phyloP scores from a whole-genome alignment of 2,329 filamentous ascomycete genomes.

The Phyllosticta citriasiana region DNA sequence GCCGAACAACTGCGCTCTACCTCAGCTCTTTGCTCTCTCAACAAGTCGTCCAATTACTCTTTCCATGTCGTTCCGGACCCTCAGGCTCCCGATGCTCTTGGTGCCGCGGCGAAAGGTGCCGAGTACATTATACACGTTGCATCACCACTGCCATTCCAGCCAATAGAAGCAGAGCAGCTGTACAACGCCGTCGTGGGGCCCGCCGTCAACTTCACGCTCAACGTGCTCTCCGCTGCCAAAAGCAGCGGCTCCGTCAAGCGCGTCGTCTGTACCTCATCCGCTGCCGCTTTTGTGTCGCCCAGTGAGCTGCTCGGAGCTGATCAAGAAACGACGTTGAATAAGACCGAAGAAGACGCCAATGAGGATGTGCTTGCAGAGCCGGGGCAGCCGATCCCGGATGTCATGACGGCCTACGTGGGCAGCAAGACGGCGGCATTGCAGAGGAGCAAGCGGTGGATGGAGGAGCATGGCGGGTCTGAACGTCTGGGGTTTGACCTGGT shows the following conservation, averaged over 20 bases:
- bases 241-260: slow-evolving; percentile 4
- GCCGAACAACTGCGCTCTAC: background rate
- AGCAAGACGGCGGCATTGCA: slow-evolving; percentile 4
- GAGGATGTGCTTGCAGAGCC: background rate
- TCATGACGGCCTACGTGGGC: background rate
- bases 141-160: slow-evolving; percentile 8
- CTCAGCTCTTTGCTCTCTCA: background rate
- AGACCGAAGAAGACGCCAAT: background rate
- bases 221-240: slow-evolving; percentile 6
- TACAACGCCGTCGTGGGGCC: slow-evolving; percentile 2
- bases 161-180: background rate
- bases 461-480: background rate
- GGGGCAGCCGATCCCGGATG: background rate
- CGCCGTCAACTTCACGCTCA: slow-evolving; percentile 10
- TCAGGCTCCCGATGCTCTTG: slow-evolving; percentile 24
- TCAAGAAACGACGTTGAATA: background rate
- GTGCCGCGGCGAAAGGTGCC: slow-evolving; percentile 23
- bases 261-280: slow-evolving; percentile 9
- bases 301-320: background rate
- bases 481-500: background rate
- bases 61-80: slow-evolving; percentile 28
- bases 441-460: background rate
- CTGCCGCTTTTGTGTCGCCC: slow-evolving; percentile 5
- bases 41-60: slow-evolving; percentile 11
- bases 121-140: slow-evolving; percentile 13